A percentile compares a stretch with the other conserved stretches of the same genome.
phyloP scores from a whole-genome alignment of 73 alveolate species.

The Paramecium primaurelia region DNA sequence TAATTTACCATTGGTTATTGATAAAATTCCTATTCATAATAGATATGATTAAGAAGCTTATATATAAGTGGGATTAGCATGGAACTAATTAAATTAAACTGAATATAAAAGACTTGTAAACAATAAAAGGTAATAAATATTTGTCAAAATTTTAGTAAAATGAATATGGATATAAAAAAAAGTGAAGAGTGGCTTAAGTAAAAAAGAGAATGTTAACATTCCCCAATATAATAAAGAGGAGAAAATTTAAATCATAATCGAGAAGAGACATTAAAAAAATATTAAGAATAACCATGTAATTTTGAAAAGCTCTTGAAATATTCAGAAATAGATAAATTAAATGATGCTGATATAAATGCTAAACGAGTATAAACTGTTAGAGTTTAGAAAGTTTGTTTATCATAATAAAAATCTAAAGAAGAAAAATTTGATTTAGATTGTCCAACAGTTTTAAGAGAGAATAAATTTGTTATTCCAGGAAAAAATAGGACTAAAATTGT shows the following conservation, averaged over 20 bases:
- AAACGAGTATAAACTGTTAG: background rate
- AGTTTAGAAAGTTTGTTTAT: background rate
- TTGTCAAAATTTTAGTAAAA: background rate
- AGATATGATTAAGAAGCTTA: background rate
- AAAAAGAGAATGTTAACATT: background rate
- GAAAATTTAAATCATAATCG: background rate
- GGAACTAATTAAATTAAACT: background rate
- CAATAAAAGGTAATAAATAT: background rate
- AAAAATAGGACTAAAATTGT: background rate
- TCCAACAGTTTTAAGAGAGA: background rate
- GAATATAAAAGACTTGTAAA: background rate
- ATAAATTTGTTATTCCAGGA: background rate
- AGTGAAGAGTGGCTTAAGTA: background rate
- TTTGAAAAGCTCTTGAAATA: background rate
- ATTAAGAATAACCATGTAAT: background rate
- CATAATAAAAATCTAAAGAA: background rate
- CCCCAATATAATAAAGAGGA: background rate
- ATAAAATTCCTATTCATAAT: background rate
- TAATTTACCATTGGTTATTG: constrained; percentile 7
- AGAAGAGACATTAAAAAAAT: background rate
- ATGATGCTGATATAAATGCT: background rate
- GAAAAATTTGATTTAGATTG: background rate
- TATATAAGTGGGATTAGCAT: background rate
- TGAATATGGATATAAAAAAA: background rate
- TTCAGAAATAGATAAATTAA: background rate